These are phyloP conservation scores for Globisporangium spinosum DNA, from an alignment of 352 stramenopile species.

Conservation along the genomic window DNA sequence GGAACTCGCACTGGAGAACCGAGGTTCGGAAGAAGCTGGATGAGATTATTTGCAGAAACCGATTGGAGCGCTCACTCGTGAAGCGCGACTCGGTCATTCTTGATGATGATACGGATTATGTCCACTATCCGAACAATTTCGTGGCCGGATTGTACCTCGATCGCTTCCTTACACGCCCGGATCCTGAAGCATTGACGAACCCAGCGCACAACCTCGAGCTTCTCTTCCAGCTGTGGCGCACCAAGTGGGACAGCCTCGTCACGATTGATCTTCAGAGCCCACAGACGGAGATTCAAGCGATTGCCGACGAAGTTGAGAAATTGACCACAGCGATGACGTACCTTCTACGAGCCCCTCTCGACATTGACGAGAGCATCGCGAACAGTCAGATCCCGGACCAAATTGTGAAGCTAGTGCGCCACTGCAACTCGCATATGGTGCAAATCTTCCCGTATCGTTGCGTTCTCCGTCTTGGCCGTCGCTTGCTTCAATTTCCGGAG, in stretches of 20 bases:
- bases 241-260: slow-evolving; percentile 51
- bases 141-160: slow-evolving; percentile 73
- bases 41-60: slow-evolving; percentile 75
- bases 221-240: slow-evolving; percentile 71
- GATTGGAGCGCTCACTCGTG: slow-evolving; percentile 58
- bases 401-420: slow-evolving; percentile 66
- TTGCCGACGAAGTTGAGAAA: slow-evolving; percentile 56
- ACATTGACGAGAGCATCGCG: slow-evolving; percentile 71
- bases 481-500: slow-evolving; percentile 59
- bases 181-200: slow-evolving; percentile 72
- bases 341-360: slow-evolving; percentile 57
- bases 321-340: slow-evolving; percentile 68
- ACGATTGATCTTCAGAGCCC: slow-evolving; percentile 59
- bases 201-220: slow-evolving; percentile 75
- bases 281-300: slow-evolving; percentile 42
- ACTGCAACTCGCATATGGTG: slow-evolving; percentile 73
- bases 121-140: slow-evolving; percentile 61
- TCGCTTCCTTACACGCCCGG: slow-evolving; percentile 62
- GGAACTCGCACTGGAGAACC: slow-evolving; percentile 73
- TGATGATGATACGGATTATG: slow-evolving; percentile 58
- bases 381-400: slow-evolving; percentile 64
- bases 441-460: slow-evolving; percentile 71
- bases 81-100: slow-evolving; percentile 80
- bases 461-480: slow-evolving; percentile 53
- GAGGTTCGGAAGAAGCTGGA: slow-evolving; percentile 76